Conservation (phyloP, 1,139 yeast species). For the Candida mesenterica region DNA sequence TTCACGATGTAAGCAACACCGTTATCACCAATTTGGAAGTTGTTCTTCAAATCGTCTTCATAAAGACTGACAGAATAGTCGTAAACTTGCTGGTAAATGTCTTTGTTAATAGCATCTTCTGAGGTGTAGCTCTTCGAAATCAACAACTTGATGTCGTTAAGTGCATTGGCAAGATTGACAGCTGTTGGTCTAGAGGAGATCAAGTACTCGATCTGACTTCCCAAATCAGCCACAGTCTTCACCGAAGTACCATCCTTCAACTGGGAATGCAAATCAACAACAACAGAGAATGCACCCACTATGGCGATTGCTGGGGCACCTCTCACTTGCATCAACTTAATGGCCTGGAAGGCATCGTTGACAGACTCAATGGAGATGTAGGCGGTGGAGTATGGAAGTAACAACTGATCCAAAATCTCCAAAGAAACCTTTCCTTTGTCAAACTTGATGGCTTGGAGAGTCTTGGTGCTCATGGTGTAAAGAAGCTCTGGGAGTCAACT, state of each 20-base stretch:
- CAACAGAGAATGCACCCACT: constrained; percentile 84
- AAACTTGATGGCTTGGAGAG: constrained; percentile 70
- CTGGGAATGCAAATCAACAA: constrained; percentile 50
- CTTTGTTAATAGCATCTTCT: constrained; percentile 15
- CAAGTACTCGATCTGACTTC: constrained; percentile 57
- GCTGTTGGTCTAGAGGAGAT: constrained; percentile 91
- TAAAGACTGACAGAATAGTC: constrained; percentile 60
- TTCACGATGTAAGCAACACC: constrained; percentile 71
- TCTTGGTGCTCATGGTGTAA: constrained; percentile 11
- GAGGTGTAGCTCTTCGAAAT: constrained; percentile 19
- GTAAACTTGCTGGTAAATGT: constrained; percentile 39
- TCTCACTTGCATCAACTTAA: constrained; percentile 88
- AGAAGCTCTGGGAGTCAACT: no score
- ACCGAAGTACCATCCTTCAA: constrained; percentile 16
- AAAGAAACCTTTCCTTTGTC: constrained; percentile 47
- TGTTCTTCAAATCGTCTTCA: constrained; percentile 74
- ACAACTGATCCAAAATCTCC: constrained; percentile 73
- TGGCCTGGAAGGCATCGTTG: constrained; percentile 77
- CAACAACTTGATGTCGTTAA: constrained; percentile 52
- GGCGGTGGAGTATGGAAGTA: constrained; percentile 73
- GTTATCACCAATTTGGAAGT: constrained; percentile 71
- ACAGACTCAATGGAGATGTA: constrained; percentile 61
- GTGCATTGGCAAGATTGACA: constrained; percentile 82
- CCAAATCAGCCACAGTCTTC: constrained; percentile 28
- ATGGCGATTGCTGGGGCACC: constrained; percentile 99